Evolutionary conservation across 164 flowering plant species (phyloP).

Genomic region (Annona cherimola): DNA sequence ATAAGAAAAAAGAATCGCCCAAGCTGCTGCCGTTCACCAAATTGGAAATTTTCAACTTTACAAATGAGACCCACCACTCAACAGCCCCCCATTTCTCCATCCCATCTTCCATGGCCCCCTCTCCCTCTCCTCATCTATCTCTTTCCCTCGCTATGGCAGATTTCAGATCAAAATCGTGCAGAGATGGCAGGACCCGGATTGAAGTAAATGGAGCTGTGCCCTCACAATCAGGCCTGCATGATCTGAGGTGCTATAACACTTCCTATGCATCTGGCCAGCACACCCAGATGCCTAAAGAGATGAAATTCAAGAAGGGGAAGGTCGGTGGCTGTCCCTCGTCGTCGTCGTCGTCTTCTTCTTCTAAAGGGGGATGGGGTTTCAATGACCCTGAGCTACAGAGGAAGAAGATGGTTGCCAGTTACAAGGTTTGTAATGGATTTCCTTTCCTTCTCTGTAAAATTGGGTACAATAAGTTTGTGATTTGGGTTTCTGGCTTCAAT

Average conservation of each 20-base stretch:
- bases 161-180: conserved; percentile 53
- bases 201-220: conserved; percentile 28
- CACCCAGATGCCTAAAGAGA: conserved; percentile 19
- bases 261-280: conserved; percentile 30
- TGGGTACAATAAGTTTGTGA: not conserved
- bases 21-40: not conserved
- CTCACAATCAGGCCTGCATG: conserved; percentile 33
- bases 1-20: not conserved
- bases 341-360: conserved; percentile 5
- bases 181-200: conserved; percentile 38
- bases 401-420: conserved; percentile 45
- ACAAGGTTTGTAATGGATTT: conserved; percentile 18
- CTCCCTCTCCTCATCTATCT: not conserved
- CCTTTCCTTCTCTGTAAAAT: not conserved
- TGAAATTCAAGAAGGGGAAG: conserved; percentile 35
- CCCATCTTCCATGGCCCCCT: not conserved
- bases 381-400: conserved; percentile 45
- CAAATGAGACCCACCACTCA: not conserved
- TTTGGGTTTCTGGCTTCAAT: not conserved
- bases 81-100: not conserved
- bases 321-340: conserved; percentile 9
- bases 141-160: conserved; percentile 31
- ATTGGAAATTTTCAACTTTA: not conserved
- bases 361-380: conserved; percentile 25
- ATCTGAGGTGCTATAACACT: conserved; percentile 57